These are phyloP conservation scores for Volvariella surrecta DNA, from an alignment of 1,284 basidiomycete genomes.

Conservation along the genomic window DNA sequence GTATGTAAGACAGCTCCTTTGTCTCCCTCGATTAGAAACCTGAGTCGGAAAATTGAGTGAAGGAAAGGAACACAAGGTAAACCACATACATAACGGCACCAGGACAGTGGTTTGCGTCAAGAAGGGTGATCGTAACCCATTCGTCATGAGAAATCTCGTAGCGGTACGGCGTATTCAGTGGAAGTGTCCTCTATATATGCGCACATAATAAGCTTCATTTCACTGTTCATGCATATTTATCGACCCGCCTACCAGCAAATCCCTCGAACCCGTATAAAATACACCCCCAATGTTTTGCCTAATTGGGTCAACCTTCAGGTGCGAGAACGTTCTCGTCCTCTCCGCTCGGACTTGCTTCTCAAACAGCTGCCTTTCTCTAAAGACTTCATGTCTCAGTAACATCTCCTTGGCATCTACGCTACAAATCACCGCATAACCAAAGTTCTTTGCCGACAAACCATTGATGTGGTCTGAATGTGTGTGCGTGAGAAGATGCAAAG, in stretches of 20 bases:
- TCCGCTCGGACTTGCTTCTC: constrained; percentile 46
- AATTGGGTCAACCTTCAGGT: constrained; percentile 52
- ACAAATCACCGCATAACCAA: constrained; percentile 62
- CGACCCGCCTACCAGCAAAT: constrained; percentile 46
- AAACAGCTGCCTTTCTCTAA: constrained; percentile 48
- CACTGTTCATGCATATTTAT: neutral
- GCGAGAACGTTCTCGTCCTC: constrained; percentile 53
- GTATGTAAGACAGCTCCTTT: constrained; percentile 79
- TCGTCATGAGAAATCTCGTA: constrained; percentile 53
- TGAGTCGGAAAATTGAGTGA: constrained; percentile 20
- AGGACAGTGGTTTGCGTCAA: constrained; percentile 94
- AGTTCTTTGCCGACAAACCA: constrained; percentile 63
- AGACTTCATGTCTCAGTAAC: constrained; percentile 68
- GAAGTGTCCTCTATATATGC: constrained; percentile 35
- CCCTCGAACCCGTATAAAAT: constrained; percentile 44
- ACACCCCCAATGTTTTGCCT: constrained; percentile 35
- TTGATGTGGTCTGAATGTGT: constrained; percentile 78
- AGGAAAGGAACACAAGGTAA: neutral
- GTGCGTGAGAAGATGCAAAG: constrained; percentile 72
- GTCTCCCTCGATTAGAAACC: constrained; percentile 81
- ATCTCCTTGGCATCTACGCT: constrained; percentile 78
- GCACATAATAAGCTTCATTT: neutral
- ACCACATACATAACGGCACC: constrained; percentile 79
- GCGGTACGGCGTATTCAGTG: constrained; percentile 54
- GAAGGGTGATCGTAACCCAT: constrained; percentile 63